Evolutionary conservation across 129 eudicot species (phyloP).

Genomic region (Flaveria robusta): DNA sequence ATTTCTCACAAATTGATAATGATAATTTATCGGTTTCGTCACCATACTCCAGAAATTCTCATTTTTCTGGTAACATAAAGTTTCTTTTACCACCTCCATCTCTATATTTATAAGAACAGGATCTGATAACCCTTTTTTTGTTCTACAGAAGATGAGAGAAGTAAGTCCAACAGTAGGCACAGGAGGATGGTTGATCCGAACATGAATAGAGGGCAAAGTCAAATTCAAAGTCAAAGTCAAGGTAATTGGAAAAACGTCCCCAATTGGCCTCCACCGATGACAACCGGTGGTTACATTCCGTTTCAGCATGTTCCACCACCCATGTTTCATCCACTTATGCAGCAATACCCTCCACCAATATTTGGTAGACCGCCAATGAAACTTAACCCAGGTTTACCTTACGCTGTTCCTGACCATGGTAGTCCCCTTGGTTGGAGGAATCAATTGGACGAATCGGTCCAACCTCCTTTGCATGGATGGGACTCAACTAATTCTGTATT

Average conservation of each 20-base stretch:
- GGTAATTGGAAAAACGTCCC: constrained; percentile 81
- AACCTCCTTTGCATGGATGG: constrained; percentile 80
- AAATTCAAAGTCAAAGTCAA: constrained; percentile 54
- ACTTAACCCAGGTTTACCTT: constrained; percentile 68
- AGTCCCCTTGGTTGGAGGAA: constrained; percentile 71
- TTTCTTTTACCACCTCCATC: constrained; percentile 51
- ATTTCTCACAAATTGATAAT: constrained; percentile 58
- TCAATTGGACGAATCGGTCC: constrained; percentile 59
- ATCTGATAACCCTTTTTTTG: constrained; percentile 57
- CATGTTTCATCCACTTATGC: constrained; percentile 79
- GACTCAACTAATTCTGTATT: constrained; percentile 62
- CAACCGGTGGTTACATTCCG: constrained; percentile 82
- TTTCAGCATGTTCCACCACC: constrained; percentile 90
- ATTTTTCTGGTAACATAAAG: constrained; percentile 58
- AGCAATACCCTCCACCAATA: constrained; percentile 73
- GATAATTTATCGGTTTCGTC: constrained; percentile 73
- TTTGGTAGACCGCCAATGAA: constrained; percentile 91
- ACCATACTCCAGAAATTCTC: constrained; percentile 50
- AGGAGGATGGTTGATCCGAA: constrained; percentile 68
- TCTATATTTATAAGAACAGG: constrained; percentile 43
- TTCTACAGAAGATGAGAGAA: constrained; percentile 67
- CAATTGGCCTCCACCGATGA: constrained; percentile 82
- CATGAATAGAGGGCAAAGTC: constrained; percentile 48
- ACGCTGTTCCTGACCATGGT: constrained; percentile 72
- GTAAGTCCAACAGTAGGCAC: constrained; percentile 59